Evolutionary conservation across 2,329 filamentous ascomycete genomes (phyloP), one percentile per base, ranked within the genome.

Genomic region (Microsporum ferrugineum): DNA sequence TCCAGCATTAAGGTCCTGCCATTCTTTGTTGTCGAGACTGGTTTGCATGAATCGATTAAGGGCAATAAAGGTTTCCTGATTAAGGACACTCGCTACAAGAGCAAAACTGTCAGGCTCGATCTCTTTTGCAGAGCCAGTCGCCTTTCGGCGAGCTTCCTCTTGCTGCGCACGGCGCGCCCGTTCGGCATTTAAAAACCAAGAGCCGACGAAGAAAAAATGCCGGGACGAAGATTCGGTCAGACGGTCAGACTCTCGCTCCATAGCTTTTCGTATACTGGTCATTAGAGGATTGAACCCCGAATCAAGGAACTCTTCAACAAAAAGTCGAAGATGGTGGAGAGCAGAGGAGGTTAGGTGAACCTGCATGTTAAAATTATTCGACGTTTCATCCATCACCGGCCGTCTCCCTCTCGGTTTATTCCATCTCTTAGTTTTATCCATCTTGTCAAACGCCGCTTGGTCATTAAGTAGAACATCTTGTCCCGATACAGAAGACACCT

Each of bases 261-360:
- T 88, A 1, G 91, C 89, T 73, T 89, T 92, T 59, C 94, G 86
- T 10, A 96, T 77, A 68, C 95, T 88, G 53, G 84, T 82, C 69
- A 97, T 96, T 0, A 91, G 78, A 2, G 91, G 91, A 70, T 97
- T 99, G 77, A 99, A 99, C 0, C 90, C 89, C 0, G 92, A 91
- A 72, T 99, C 92, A 2, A 99, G 78, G 67, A 99, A 96, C 53
- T 97, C 91, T 66, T 92, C 88, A 0, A 96, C 89, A 70, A 99
- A 99, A 0, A 78, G 79, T 57, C 87, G 84, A 6, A 99, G 80
- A 65, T 91, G 85, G 47, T 84, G 82, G n/a, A 83, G 86, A n/a
- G 91, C 90, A 23, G 83, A 80, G 1, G 83, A 75, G 17, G 88
- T 89, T 12, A 99, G 79, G 38, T 85, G 78, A 0, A 86, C 82